These are phyloP conservation scores for Talaromyces sp. DNA, from an alignment of 2,329 filamentous ascomycete genomes.

Conservation along the genomic window DNA sequence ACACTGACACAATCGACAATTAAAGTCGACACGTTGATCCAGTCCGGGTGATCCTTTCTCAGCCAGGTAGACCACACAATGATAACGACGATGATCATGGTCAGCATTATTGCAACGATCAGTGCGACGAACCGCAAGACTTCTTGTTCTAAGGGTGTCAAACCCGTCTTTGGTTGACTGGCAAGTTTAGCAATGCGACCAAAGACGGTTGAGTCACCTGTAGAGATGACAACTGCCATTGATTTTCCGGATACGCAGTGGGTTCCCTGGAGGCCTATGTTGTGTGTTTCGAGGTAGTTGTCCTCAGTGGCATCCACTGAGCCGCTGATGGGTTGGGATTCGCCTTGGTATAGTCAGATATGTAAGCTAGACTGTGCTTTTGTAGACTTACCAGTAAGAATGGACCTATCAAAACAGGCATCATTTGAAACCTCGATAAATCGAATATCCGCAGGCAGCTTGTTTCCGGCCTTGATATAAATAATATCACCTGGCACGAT, in stretches of 20 bases:
- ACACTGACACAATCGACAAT: conserved; percentile 69
- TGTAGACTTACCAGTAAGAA: conserved; percentile 47
- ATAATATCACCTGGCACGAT: conserved; percentile 69
- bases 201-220: conserved; percentile 68
- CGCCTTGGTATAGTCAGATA: conserved; percentile 38
- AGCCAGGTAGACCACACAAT: conserved; percentile 67
- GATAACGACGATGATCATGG: conserved; percentile 48
- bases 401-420: conserved; percentile 65
- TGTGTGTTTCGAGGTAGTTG: conserved; percentile 71
- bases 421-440: conserved; percentile 64
- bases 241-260: conserved; percentile 67
- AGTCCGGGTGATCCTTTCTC: conserved; percentile 58
- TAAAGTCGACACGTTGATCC: conserved; percentile 65
- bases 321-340: conserved; percentile 59
- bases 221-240: conserved; percentile 63
- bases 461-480: conserved; percentile 64
- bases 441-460: conserved; percentile 66
- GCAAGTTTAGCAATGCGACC: conserved; percentile 69
- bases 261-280: conserved; percentile 73
- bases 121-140: conserved; percentile 58
- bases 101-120: conserved; percentile 16
- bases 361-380: not conserved
- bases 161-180: conserved; percentile 59
- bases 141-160: conserved; percentile 67
- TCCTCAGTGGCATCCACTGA: conserved; percentile 61